Evolutionary conservation across 2,329 filamentous ascomycete species (phyloP).

Genomic region (Diatrype stigma): DNA sequence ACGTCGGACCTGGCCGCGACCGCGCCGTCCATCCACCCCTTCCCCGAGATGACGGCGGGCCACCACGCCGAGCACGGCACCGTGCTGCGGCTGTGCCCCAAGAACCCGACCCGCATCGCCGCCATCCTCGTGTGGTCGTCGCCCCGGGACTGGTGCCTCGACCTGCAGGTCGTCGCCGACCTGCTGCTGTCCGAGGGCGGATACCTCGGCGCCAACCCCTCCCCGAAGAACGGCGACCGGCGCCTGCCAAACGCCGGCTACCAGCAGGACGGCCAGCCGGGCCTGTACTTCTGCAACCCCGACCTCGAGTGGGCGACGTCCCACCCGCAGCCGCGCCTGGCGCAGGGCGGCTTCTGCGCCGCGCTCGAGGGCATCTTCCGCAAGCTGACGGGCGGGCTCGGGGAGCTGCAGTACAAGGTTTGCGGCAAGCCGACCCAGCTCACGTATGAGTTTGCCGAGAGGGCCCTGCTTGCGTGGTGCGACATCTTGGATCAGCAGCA

Average conservation of each 20-base stretch:
- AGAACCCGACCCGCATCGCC: constrained; percentile 15
- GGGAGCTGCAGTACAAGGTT: constrained; percentile 47
- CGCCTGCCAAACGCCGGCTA: constrained; percentile 27
- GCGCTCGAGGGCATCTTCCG: constrained; percentile 62
- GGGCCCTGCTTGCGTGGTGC: too few relatives aligned
- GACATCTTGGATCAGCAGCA: too few relatives aligned
- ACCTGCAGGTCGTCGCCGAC: constrained; percentile 28
- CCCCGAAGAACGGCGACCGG: constrained; percentile 50
- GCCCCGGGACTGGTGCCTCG: constrained; percentile 32
- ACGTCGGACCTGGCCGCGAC: constrained; percentile 29
- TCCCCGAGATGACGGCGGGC: constrained; percentile 31
- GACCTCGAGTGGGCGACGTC: constrained; percentile 67
- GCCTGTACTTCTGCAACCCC: constrained; percentile 66
- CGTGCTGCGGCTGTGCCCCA: too few relatives aligned
- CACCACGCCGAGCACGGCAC: constrained; percentile 35
- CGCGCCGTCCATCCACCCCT: constrained; percentile 24
- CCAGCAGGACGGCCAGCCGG: constrained; percentile 58
- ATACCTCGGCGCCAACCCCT: constrained; percentile 56
- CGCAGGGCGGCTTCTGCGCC: constrained; percentile 65
- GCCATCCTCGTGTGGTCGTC: constrained; percentile 32
- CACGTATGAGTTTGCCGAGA: constrained; percentile 66
- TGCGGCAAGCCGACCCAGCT: constrained; percentile 62
- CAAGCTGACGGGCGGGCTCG: constrained; percentile 36
- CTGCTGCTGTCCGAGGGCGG: constrained; percentile 41
- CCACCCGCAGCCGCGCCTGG: constrained; percentile 62